Base-by-base conservation (phyloP, 1,284 basidiomycete genomes). In the Trichosporon inkin region DNA sequence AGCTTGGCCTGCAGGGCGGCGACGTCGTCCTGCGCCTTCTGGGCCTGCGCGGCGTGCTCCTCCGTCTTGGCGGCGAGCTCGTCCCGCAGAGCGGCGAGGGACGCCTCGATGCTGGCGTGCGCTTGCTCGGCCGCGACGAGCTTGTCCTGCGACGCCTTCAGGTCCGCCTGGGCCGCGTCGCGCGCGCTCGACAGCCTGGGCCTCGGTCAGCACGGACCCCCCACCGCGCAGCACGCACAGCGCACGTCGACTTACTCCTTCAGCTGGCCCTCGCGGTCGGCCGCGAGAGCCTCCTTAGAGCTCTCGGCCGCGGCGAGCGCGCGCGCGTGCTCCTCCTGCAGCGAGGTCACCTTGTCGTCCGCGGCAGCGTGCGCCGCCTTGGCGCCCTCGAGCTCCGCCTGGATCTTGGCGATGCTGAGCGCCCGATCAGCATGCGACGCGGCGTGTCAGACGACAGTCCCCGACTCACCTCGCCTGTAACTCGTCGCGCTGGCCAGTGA, bases 401-500 rank as follows among this genome's bases (percentile, higher is more conserved):
- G 58, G 16, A 58, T 28, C 55, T 49, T 58, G 10, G 56, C 52
- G 16, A 61, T 57, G 53, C 59, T 64, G 44, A 1, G 6, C 10
- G 22, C 5, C 28, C 8, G 36, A 5, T 14, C 13, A 38, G 11
- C 13, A 38, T 36, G 35, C 13, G 35, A 7, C 8, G 35, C 7
- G 22, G 16, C 7, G 16, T 5, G 10, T 36, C 17, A 16, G 10
- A 28, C 13, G 41, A 20, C n/a, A 39, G n/a, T n/a, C 17, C 36
- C 1, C 22, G n/a, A 65, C 70, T 59, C 51, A 74, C 72, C 57
- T 61, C 14, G 67, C 52, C 53, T 72, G 70, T 5, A 73, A 55
- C 35, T 69, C 62, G 24, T 39, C 54, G 11, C 56, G 54, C 56
- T 63, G 54, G 6, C 62, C 58, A 24, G 41, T 60, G 35, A 69